A percentile compares a stretch with the other conserved stretches of the same genome.
Evolutionary conservation across 164 flowering plant species (phyloP).

Genomic region (Sextonia rubra): DNA sequence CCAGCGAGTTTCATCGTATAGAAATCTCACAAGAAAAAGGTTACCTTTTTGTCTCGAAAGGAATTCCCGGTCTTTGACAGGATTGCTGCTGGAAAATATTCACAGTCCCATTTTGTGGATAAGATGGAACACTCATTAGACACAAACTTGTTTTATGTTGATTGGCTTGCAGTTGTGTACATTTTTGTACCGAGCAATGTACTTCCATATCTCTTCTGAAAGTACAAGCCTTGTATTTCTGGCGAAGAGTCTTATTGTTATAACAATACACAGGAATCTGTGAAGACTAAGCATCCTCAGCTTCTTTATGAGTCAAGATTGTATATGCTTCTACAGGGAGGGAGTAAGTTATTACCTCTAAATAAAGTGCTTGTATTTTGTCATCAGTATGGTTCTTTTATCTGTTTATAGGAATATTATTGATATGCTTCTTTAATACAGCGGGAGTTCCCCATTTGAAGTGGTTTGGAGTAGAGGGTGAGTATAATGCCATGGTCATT

Average conservation of each 20-base stretch:
- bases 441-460: slow-evolving; percentile 62
- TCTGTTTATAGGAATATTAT: background rate
- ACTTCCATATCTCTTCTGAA: background rate
- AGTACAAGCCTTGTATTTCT: background rate
- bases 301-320: slow-evolving; percentile 75
- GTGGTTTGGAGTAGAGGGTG: slow-evolving; percentile 65
- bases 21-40: background rate
- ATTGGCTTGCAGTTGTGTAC: background rate
- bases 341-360: slow-evolving; percentile 40
- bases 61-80: background rate
- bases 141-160: background rate
- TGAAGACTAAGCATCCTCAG: slow-evolving; percentile 66
- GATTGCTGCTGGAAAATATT: too few relatives aligned
- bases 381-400: background rate
- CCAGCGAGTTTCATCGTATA: background rate
- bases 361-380: background rate
- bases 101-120: too few relatives aligned
- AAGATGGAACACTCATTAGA: background rate
- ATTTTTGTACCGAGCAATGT: background rate
- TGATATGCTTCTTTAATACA: slow-evolving; percentile 16
- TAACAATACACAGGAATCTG: slow-evolving; percentile 39
- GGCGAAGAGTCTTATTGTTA: background rate
- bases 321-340: slow-evolving; percentile 73
- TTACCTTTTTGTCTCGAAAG: background rate
- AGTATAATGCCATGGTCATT: slow-evolving; percentile 54